Evolutionary conservation across 495 filamentous ascomycete genomes (phyloP), one percentile per base, ranked within the genome.

Genomic region (Trichocladium uniseriatum): DNA sequence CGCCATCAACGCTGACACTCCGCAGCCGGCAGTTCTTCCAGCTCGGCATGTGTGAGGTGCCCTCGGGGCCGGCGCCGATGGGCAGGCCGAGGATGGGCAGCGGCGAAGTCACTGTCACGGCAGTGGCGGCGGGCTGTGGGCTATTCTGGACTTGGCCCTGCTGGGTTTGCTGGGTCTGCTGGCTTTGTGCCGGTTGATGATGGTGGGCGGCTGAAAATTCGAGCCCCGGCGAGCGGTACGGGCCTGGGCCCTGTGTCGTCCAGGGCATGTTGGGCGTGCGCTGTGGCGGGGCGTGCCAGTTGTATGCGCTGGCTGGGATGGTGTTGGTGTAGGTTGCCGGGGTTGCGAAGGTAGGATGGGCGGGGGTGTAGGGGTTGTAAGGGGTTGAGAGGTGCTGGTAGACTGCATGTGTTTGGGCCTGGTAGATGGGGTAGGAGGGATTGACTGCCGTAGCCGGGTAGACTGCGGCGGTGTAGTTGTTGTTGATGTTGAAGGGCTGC

Each of bases 41-140:
- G n/a, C 14, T 6, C 14, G 59, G 54, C 47, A 62, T 48, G 42
- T 65, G 62, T 0, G 36, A 24, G 21, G 36, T 43, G 32, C 61
- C 61, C 37, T 73, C 70, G 9, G 70, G 68, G 0, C 70, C 70
- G 10, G 68, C 68, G 16, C 70, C 70, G 2, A 72, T 53, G 14
- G 70, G 70, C 0, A 72, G 50, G 1, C 66, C 70, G 19, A 59
- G 24, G 15, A 36, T n/a, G 38, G 31, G 5, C 31, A 10, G 31
- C 31, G 31, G 2, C 9, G 9, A n/a, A n/a, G n/a, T n/a, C n/a
- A n/a, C n/a, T n/a, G n/a, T n/a, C n/a, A n/a, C n/a, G n/a, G n/a
- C n/a, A n/a, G 13, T 10, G 31, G 3, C 27, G 31, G 31, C 31
- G 9, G 31, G 31, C 31, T 32, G 31, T 10, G 7, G 31, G 2